These are phyloP conservation scores for Borealophlyctis nickersoniae DNA, from an alignment of 192 early-diverging fungal species.

Conservation along the genomic window DNA sequence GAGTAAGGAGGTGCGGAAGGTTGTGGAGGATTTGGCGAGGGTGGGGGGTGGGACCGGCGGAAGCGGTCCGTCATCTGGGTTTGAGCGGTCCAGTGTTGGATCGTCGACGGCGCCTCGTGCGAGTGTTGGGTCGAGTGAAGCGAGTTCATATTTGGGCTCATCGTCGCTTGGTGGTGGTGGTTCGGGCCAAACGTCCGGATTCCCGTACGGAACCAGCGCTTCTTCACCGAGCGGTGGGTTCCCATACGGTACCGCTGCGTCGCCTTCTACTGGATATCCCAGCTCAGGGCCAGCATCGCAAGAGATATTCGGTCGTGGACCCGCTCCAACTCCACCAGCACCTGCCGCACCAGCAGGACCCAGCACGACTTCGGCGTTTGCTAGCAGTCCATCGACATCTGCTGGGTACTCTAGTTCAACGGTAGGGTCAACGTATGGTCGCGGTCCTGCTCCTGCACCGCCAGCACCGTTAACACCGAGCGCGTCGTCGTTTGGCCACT, in stretches of 20 bases:
- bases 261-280: background rate
- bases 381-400: too few relatives aligned
- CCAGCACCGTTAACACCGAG: background rate
- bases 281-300: background rate
- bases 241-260: background rate
- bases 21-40: constrained; percentile 35
- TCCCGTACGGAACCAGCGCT: too few relatives aligned
- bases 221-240: constrained; percentile 3
- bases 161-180: too few relatives aligned
- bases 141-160: too few relatives aligned
- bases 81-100: background rate
- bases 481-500: background rate
- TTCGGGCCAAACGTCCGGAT: too few relatives aligned
- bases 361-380: too few relatives aligned
- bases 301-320: too few relatives aligned
- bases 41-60: background rate
- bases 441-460: too few relatives aligned
- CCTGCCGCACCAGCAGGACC: background rate
- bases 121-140: too few relatives aligned
- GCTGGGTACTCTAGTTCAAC: too few relatives aligned
- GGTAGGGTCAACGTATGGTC: too few relatives aligned
- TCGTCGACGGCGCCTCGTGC: too few relatives aligned
- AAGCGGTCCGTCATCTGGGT: background rate
- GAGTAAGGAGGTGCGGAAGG: constrained; percentile 33
- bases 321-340: background rate